These are phyloP conservation scores for Fusarium incarnatum DNA, from an alignment of 2,329 filamentous ascomycete genomes.

Conservation along the genomic window DNA sequence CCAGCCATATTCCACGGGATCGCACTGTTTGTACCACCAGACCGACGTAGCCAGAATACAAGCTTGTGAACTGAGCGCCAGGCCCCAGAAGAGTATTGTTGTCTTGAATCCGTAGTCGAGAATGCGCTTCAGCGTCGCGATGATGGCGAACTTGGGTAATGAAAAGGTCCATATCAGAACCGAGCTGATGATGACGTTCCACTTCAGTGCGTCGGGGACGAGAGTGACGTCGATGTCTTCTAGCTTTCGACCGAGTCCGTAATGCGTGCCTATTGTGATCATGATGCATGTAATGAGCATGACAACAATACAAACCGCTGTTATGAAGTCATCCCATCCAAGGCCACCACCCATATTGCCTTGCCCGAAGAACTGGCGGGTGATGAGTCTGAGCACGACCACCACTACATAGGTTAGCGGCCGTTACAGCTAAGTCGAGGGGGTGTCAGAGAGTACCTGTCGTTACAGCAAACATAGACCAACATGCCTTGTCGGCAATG, in stretches of 20 bases:
- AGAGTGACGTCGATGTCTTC: neutral
- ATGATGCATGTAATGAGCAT: slow-evolving; percentile 42
- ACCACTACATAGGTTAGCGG: slow-evolving; percentile 23
- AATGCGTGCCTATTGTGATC: slow-evolving; percentile 38
- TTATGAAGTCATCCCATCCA: slow-evolving; percentile 44
- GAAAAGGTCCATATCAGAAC: slow-evolving; percentile 46
- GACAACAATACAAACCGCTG: slow-evolving; percentile 34
- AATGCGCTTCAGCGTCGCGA: slow-evolving; percentile 46
- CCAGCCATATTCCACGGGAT: slow-evolving; percentile 42
- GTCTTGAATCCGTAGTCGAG: slow-evolving; percentile 45
- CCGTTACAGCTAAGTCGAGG: neutral
- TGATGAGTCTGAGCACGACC: slow-evolving; percentile 37
- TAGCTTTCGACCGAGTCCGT: slow-evolving; percentile 42
- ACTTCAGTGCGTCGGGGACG: slow-evolving; percentile 35
- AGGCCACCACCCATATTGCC: slow-evolving; percentile 38
- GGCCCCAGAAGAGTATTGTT: slow-evolving; percentile 40
- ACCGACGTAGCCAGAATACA: slow-evolving; percentile 42
- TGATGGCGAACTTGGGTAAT: slow-evolving; percentile 46
- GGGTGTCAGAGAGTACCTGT: slow-evolving; percentile 1
- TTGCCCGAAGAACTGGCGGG: slow-evolving; percentile 32
- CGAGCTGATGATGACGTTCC: slow-evolving; percentile 44
- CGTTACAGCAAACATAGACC: slow-evolving; percentile 44
- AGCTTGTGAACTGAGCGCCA: slow-evolving; percentile 41
- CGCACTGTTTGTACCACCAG: slow-evolving; percentile 46
- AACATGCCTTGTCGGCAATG: slow-evolving; percentile 43